These are phyloP conservation scores for Chytridiales sp. DNA, from an alignment of 371 early-diverging fungal species.

Conservation along the genomic window DNA sequence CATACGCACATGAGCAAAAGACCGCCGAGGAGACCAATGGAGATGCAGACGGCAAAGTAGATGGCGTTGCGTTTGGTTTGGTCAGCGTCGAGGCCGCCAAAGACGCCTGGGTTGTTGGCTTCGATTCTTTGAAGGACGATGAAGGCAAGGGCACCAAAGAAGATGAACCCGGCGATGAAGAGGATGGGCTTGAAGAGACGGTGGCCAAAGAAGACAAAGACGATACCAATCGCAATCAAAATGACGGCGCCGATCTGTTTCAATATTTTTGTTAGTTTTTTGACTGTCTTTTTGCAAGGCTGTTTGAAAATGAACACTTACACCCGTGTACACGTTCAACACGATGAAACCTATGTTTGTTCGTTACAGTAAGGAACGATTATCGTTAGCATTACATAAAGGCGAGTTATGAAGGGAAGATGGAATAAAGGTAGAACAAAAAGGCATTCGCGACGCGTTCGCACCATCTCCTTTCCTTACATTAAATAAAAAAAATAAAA, in stretches of 20 bases:
- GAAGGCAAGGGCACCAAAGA: background rate
- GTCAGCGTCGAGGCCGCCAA: no score
- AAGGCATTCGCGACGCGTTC: no score
- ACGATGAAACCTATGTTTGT: no score
- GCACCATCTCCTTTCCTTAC: no score
- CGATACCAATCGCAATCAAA: conserved; percentile 59
- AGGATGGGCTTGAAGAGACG: conserved; percentile 55
- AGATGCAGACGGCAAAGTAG: conserved; percentile 56
- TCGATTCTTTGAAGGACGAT: background rate
- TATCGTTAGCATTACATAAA: no score
- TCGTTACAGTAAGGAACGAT: no score
- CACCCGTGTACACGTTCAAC: conserved; percentile 7
- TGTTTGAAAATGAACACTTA: background rate
- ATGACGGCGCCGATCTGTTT: background rate
- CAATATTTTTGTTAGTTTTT: background rate
- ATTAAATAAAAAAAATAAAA: no score
- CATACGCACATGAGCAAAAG: conserved; percentile 47
- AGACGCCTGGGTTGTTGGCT: conserved; percentile 13
- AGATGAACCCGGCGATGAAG: conserved; percentile 49
- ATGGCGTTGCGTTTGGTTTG: conserved; percentile 37
- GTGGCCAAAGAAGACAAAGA: conserved; percentile 65
- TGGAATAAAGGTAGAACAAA: no score
- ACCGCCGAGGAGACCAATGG: conserved; percentile 59
- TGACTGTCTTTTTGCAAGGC: background rate
- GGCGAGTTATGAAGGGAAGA: no score